Base-by-base conservation (phyloP, 1,139 yeast species). In the Torulaspora globosa region DNA sequence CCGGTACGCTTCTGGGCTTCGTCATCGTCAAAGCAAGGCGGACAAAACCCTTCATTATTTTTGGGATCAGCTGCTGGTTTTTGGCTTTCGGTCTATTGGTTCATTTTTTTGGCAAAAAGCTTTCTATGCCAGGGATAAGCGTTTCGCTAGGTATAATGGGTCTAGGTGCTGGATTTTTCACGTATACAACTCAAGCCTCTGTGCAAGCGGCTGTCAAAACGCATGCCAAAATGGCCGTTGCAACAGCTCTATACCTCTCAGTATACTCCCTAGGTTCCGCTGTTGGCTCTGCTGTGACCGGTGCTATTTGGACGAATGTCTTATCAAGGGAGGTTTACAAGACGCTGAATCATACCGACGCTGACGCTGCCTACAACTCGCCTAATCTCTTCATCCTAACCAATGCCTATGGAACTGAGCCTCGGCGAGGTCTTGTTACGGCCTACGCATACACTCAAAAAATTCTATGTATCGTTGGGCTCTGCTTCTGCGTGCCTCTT, bases 141-240 rank as follows among this genome's bases (percentile, higher is more conserved):
- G 87, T 84, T 9, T 74, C 82, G 7, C 71, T 79, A 53, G 76
- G 82, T 61, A 57, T 81, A 30, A 65, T 43, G 59, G 89, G 89
- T 59, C 75, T 82, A 47, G 88, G 85, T 53, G 85, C 85, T 41
- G 86, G 86, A 27, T 75, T 82, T 62, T 79, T 80, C 69, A 79
- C 84, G 18, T 80, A 79, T 59, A 72, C 83, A n/a, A 74, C 81
- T 7, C 85, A 80, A 59, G 81, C 80, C 8, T 75, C 84, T 18
- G 76, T 81, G 52, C 79, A 79, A 54, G 69, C 86, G 0, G 69
- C 86, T 0, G 76, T 82, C 26, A 73, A 72, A 55, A 46, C 58
- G 5, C 83, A 78, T 63, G 78, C 78, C 57, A 70, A 76, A 61
- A 75, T 79, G 76, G 81, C 82, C 16, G 69, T 76, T 39, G 72